Evolutionary conservation across 1,284 basidiomycete species (phyloP), one percentile per base, ranked within the genome.

Genomic region (Leucoagaricus sp.): DNA sequence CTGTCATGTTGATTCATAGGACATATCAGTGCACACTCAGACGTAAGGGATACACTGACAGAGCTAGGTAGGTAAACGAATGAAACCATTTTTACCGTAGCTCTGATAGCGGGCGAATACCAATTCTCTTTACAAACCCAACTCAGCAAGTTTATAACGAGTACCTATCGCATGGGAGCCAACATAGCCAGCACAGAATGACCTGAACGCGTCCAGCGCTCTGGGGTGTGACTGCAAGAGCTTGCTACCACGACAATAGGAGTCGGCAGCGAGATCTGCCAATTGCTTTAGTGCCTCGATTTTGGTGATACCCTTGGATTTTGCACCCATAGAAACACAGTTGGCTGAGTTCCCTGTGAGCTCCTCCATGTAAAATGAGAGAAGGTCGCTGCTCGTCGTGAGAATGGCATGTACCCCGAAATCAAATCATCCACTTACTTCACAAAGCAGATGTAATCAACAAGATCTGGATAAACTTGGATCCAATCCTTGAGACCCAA

Each of bases 311-410:
- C 61, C 56, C 3, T 58, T 51, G 9, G 57, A 63, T 12, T 61
- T 55, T 1, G 73, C 72, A 2, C 67, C 56, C 17, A 64, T 63
- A 1, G 72, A 70, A 7, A 74, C 59, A 31, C 69, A 68, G 42
- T 74, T 77, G 28, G 65, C 62, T 1, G 58, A 63, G 55, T 78
- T 75, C 0, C 67, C 66, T 0, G 44, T 64, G 2, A 65, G 45
- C 49, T 76, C 75, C 61, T 75, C 76, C 58, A 77, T 77, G 62
- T 74, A 75, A 49, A 75, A 78, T 0, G 72, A 78, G 0, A 78
- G 57, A n/a, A 75, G 60, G 41, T 79, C 73, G 38, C 75, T 77
- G 42, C n/a, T 21, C 28, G 17, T 53, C 19, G 17, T n/a, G 6
- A 4, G 9, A 48, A 19, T 25, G n/a, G 50, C n/a, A n/a, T n/a